A percentile compares a stretch with the other conserved stretches of the same genome.
Evolutionary conservation across 352 stramenopile genomes (phyloP).

Genomic region (Thraustochytrium sp.): DNA sequence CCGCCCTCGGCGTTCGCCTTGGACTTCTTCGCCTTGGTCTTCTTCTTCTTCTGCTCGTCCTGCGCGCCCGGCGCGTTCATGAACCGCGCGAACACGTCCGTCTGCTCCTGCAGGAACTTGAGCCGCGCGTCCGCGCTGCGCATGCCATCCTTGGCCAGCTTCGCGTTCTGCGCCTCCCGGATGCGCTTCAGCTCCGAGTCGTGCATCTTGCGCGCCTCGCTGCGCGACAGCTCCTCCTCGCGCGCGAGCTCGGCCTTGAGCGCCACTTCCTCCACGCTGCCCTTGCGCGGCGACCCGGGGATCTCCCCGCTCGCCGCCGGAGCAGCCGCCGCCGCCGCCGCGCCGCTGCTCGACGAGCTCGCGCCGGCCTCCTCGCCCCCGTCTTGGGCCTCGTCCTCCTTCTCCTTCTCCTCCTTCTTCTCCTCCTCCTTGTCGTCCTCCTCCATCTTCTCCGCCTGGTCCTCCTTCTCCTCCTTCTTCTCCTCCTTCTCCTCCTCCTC

Average conservation of each 20-base stretch:
- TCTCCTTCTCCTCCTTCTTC: not conserved
- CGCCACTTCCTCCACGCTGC: not conserved
- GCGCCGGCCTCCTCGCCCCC: not conserved
- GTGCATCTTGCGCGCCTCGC: constrained; percentile 32
- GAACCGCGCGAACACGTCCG: constrained; percentile 47
- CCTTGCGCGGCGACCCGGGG: constrained; percentile 5
- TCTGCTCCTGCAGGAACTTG: constrained; percentile 48
- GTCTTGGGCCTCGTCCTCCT: not conserved
- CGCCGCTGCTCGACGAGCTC: not conserved
- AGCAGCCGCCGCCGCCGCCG: too few species aligned
- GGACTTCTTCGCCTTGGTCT: constrained; percentile 9
- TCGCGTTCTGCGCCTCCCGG: constrained; percentile 31
- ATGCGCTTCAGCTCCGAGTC: constrained; percentile 29
- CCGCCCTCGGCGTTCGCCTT: not conserved
- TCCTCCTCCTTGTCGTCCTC: not conserved
- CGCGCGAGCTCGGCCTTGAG: not conserved
- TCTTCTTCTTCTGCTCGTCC: not conserved
- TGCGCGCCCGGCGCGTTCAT: not conserved
- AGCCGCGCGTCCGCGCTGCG: constrained; percentile 34
- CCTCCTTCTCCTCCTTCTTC: not conserved
- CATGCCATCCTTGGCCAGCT: not conserved
- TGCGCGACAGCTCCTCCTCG: constrained; percentile 12
- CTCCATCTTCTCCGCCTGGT: not conserved
- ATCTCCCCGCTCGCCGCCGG: too few species aligned
- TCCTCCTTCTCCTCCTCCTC: not conserved